These are phyloP conservation scores for Leucocoprinus leucothites DNA, from an alignment of 768 basidiomycete genomes.

Conservation along the genomic window DNA sequence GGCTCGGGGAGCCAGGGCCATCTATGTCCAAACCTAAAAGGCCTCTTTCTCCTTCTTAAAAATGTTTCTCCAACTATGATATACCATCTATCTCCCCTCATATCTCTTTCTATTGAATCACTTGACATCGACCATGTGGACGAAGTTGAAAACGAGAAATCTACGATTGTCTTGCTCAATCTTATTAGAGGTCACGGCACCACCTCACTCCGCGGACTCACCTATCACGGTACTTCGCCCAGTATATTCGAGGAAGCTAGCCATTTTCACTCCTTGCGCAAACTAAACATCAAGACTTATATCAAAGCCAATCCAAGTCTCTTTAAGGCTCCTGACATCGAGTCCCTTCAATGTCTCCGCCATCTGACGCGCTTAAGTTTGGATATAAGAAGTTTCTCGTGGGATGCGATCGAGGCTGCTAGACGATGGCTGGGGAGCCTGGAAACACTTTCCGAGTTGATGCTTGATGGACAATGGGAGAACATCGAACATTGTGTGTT, in stretches of 20 bases:
- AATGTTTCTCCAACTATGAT: not conserved
- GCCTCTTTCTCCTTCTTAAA: not conserved
- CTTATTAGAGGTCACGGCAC: not conserved
- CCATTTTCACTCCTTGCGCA: too few relatives aligned
- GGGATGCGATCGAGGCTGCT: not conserved
- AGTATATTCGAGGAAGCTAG: too few relatives aligned
- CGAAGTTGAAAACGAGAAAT: not conserved
- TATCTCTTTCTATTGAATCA: not conserved
- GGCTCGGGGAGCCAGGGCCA: not conserved
- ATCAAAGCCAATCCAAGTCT: too few relatives aligned
- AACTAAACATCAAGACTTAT: too few relatives aligned
- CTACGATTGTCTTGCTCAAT: not conserved
- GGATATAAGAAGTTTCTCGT: not conserved
- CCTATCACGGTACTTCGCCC: too few relatives aligned
- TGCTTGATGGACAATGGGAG: not conserved
- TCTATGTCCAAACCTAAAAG: not conserved
- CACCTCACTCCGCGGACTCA: too few relatives aligned
- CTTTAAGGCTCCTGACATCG: not conserved
- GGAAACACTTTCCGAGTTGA: not conserved
- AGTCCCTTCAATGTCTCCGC: not conserved
- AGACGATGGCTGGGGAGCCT: not conserved
- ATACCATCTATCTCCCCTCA: not conserved
- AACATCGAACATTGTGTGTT: not conserved
- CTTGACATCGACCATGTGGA: not conserved
- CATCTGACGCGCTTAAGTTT: not conserved